Evolutionary conservation across 305 asterid species (phyloP), one percentile per base, ranked within the genome.

Genomic region (Fraxinus baroniana): DNA sequence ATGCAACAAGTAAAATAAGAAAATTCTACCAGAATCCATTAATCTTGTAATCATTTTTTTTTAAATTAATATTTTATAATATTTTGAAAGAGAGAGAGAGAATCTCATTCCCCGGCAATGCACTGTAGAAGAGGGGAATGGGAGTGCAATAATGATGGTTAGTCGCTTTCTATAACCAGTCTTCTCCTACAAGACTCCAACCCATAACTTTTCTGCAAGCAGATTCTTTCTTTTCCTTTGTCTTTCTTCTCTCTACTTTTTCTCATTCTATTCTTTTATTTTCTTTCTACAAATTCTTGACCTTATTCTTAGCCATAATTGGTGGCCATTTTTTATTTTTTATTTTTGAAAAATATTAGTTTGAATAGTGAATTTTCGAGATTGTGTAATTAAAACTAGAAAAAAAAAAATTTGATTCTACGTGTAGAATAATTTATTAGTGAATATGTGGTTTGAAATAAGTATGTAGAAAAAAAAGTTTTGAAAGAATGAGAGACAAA

Each of bases 171-270:
- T 89, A 73, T 35, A 85, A 76, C 84, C 87, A 90, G 89, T 87
- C 97, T 93, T 95, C 90, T 28, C 72, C 26, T 88, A 89, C 91
- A 95, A 94, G 91, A 84, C 98, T 93, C 95, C 97, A 91, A 90
- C 86, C 84, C 92, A 80, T 89, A 81, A 90, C 96, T 94, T 93
- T 93, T 90, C 79, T 86, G 78, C 86, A 33, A 83, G 77, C 86
- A 80, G 92, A 95, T 93, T 90, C 96, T 90, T 85, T 78, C 82
- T 30, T 8, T 52, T 8, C n/a, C 36, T 70, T 62, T 72, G 35
- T 73, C 37, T 49, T 41, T 79, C 13, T 62, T 78, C 55, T 37
- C 30, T 64, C 18, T 78, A 28, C 64, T 57, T 76, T 26, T 64
- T 64, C 73, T 64, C 73, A 24, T 26, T 62, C 18, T 20, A 39